Evolutionary conservation across 306 rosid species (phyloP), one percentile per base, ranked within the genome.

Genomic region (Cicer cuneatum): DNA sequence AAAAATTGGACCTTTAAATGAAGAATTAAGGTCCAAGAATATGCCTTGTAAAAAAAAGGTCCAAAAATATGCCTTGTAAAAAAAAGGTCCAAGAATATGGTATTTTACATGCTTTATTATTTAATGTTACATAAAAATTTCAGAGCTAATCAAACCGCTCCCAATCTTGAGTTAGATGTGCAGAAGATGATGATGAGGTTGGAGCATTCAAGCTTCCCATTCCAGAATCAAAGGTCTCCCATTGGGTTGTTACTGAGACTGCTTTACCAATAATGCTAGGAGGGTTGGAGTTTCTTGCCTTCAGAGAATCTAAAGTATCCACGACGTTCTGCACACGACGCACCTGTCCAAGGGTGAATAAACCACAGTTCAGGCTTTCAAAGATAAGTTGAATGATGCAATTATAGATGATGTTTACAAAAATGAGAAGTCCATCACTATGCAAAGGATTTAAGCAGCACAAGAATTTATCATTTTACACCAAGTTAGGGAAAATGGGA

Each of bases 311-410:
- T 61, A 93, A 38, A 5, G 74, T 67, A 75, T 93, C 97, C 65
- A 93, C 97, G 0, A 81, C 76, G 66, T 83, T 78, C 89, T 90
- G 98, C 77, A 91, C 87, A 10, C 93, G 93, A 3, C 83, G 86
- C 33, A 93, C 97, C 98, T 91, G 89, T 74, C 52, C 15, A 76
- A 10, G 41, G 37, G 62, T 18, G 19, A 58, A 37, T 40, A 24
- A 78, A 79, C 39, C 54, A 11, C 15, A 48, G 73, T 71, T 79
- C 29, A 67, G 69, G 47, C 40, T 48, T 78, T 66, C 40, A 70
- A 12, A 74, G 57, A 54, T 42, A 65, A 60, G 35, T 43, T 21
- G 43, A 15, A 40, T 41, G 37, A 74, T 39, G 56, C 51, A 56
- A 46, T 63, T 11, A n/a, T 16, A 49, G 15, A 47, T 16, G 46